Evolutionary conservation across 352 stramenopile genomes (phyloP).

Genomic region (Pythium insidiosum): DNA sequence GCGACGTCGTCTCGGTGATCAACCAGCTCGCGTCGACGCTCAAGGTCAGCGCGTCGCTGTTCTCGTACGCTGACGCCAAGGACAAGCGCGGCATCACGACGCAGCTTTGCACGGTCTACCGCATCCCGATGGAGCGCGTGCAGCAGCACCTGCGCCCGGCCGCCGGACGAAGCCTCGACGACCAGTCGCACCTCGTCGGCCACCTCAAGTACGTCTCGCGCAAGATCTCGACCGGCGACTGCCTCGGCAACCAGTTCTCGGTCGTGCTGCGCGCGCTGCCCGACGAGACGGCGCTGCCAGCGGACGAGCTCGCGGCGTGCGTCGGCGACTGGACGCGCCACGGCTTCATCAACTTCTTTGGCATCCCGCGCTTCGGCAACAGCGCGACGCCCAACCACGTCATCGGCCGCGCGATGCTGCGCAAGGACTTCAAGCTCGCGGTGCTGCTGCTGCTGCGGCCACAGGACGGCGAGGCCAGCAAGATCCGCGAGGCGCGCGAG

Average conservation of each 20-base stretch:
- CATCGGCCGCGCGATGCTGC: constrained; percentile 89
- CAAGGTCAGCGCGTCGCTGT: constrained; percentile 51
- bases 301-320: constrained; percentile 19
- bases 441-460: constrained; percentile 89
- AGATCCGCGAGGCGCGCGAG: constrained; percentile 66
- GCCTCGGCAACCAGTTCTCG: constrained; percentile 91
- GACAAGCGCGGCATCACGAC: constrained; percentile 95
- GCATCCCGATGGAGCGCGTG: constrained; percentile 53
- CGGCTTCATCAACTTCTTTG: constrained; percentile 98
- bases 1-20: constrained; percentile 86
- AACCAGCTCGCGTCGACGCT: constrained; percentile 68
- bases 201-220: constrained; percentile 87
- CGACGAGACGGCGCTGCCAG: constrained; percentile 34
- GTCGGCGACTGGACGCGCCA: constrained; percentile 38
- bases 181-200: constrained; percentile 83
- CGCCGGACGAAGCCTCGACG: constrained; percentile 35
- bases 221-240: constrained; percentile 82
- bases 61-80: constrained; percentile 94
- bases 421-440: constrained; percentile 90
- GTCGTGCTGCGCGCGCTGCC: constrained; percentile 89
- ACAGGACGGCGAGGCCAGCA: constrained; percentile 74
- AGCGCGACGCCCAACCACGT: constrained; percentile 72
- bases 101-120: constrained; percentile 92
- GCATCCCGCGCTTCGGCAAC: constrained; percentile 92
- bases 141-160: constrained; percentile 31